Conservation (phyloP, 2,329 filamentous ascomycete species). For the Sordariomycetes sp. region DNA sequence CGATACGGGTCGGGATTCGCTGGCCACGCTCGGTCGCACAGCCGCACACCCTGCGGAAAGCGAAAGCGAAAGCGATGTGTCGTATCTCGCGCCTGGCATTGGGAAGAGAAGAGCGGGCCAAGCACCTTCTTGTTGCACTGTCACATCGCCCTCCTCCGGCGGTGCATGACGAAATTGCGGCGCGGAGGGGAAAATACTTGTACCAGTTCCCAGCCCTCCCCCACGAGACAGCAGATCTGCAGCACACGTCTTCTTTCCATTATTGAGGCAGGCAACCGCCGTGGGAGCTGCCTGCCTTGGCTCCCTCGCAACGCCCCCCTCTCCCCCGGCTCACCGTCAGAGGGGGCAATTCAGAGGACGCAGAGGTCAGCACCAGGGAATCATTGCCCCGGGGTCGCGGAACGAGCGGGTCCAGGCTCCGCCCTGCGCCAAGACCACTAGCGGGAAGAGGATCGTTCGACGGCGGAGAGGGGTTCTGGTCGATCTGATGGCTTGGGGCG, state of each 20-base stretch:
- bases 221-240: not conserved
- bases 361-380: too few relatives aligned
- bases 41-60: not conserved
- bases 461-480: not conserved
- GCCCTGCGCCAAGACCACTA: not conserved
- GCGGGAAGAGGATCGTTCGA: not conserved
- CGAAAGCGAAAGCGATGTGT: not conserved
- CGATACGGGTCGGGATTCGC: not conserved
- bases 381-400: not conserved
- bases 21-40: not conserved
- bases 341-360: too few relatives aligned
- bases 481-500: not conserved
- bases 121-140: not conserved
- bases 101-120: not conserved
- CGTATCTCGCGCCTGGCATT: not conserved
- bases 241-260: not conserved
- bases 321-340: too few relatives aligned
- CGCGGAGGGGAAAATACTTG: not conserved
- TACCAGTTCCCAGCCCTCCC: not conserved
- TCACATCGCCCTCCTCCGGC: not conserved
- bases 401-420: not conserved
- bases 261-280: too few relatives aligned
- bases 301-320: too few relatives aligned
- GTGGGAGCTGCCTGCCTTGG: too few relatives aligned
- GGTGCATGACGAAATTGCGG: not conserved